Base-by-base conservation (phyloP, 352 stramenopile species). In the Thraustochytrium sp. region DNA sequence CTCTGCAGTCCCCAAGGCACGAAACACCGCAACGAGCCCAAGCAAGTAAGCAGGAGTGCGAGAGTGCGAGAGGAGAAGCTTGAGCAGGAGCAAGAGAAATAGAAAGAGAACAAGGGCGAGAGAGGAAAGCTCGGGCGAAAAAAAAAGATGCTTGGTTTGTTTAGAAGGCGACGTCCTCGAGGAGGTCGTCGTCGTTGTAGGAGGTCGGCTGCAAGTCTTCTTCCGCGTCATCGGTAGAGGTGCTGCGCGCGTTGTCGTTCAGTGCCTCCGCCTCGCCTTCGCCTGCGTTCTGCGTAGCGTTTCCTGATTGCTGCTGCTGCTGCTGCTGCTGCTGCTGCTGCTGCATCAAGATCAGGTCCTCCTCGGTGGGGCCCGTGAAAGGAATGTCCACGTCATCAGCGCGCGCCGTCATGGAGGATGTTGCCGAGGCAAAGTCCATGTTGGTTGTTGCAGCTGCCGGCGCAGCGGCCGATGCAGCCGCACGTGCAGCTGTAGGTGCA, bases 271-370 rank as follows among this genome's bases (percentile, higher is more conserved):
- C 54, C 21, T 63, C 36, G 5, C 18, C 54, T 38, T 49, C 42
- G 42, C 42, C 34, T 48, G 5, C 61, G 23, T 73, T 11, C n/a
- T 29, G 18, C 36, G 26, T 11, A 37, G 11, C 40, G n/a, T 73
- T n/a, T 16, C 16, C 42, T 48, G n/a, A 49, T 36, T 48, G 36
- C 21, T 40, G 18, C 36, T 51, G 61, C 36, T 73, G 61, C 61
- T 73, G 26, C 36, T 46, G 36, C 31, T 73, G 61, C 40, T 73
- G 56, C 56, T 68, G 56, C 56, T 68, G 62, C 62, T 75, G 62
- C 62, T 75, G 62, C 16, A 36, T 4, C 16, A 54, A 8, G 31
- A 75, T 54, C 0, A 54, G 5, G 9, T 75, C 62, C 9, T 36
- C 62, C 53, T 75, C 37, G 23, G 40, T 54, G 0, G 62, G 62